Base-by-base conservation (phyloP, 495 filamentous ascomycete species). In the Daldinia decipiens region DNA sequence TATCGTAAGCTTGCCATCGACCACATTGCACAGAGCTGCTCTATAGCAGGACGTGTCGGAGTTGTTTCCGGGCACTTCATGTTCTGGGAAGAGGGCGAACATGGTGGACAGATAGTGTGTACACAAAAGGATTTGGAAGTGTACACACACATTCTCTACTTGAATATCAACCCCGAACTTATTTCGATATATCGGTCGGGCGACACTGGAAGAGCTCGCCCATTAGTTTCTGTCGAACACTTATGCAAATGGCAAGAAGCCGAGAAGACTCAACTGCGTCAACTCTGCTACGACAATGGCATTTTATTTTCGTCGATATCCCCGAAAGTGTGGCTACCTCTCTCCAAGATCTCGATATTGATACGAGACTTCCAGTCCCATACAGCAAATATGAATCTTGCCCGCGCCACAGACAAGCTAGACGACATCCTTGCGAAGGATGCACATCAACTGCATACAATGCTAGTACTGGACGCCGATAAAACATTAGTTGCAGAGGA, bases 71-170 rank as follows among this genome's bases (percentile, higher is more conserved):
- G 88, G 19, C 88, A 91, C 70, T 84, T 81, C 74, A 88, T 87
- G 81, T 86, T 90, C 71, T 91, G 86, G 87, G 15, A 73, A 4
- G 80, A 84, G 51, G 79, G 78, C 5, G 74, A 82, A 31, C 73
- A 77, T 26, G 24, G 32, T 7, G 77, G 71, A 62, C 32, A 65
- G 0, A 13, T 61, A 24, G 82, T 88, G 3, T 79, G 71, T 52
- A 89, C 87, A 9, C 31, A 77, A 34, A 74, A 66, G 24, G 89
- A 91, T 73, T 51, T 85, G 19, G 45, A 83, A 0, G 77, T 71
- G 0, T 91, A 82, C 71, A 88, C 87, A 0, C 88, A 91, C 69
- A 87, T 92, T 19, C 47, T 91, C 5, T 90, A 91, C 72, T 70
- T 91, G 59, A 76, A 89, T 52, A 61, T 81, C n/a, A 65, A 77